Base-by-base conservation (phyloP, 2,329 filamentous ascomycete species). In the Trichoderma sp. region DNA sequence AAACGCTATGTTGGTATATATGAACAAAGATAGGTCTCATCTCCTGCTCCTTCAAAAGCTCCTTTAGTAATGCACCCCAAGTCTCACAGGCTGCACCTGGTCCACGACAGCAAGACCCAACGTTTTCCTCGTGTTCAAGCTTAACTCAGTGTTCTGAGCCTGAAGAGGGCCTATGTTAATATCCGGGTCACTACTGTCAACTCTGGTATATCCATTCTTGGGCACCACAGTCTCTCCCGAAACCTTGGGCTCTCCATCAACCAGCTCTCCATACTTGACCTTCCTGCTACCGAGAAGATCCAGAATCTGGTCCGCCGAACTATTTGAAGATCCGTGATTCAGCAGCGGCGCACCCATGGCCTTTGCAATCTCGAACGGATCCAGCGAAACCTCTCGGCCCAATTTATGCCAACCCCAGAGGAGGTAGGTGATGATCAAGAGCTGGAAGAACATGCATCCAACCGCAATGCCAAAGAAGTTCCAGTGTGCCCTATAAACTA, bases 341-440 rank as follows among this genome's bases (percentile, higher is more conserved):
- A 75, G 14, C 7, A 75, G 64, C 7, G 72, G 72, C 14, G 64
- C 72, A 1, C 72, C 72, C 65, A 75, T 67, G 2, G 72, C 72
- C n/a, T 75, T 75, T 60, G 50, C 72, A 68, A 75, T 75, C 64
- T 75, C 72, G 4, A 75, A 75, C 1, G 64, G 63, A 35, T 75
- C 72, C 6, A 62, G 72, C 12, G 64, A 68, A 12, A 75, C 72
- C 7, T 31, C 27, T 35, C 72, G 33, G n/a, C 72, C 72, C 3
- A 75, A 38, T n/a, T 21, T 60, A 16, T 63, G 33, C 53, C 63
- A 75, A n/a, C 64, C 72, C 64, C 50, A 67, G 14, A 62, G 21
- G 14, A 75, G 63, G 38, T 33, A 68, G n/a, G 62, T 12, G 11
- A 50, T 29, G 9, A 75, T 14, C 3, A 68, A 29, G 1, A 68